Percentiles rank a stretch among this genome's conserved stretches.
These are phyloP conservation scores for Aspergillus panamensis DNA, from an alignment of 495 filamentous ascomycete genomes.

Conservation along the genomic window DNA sequence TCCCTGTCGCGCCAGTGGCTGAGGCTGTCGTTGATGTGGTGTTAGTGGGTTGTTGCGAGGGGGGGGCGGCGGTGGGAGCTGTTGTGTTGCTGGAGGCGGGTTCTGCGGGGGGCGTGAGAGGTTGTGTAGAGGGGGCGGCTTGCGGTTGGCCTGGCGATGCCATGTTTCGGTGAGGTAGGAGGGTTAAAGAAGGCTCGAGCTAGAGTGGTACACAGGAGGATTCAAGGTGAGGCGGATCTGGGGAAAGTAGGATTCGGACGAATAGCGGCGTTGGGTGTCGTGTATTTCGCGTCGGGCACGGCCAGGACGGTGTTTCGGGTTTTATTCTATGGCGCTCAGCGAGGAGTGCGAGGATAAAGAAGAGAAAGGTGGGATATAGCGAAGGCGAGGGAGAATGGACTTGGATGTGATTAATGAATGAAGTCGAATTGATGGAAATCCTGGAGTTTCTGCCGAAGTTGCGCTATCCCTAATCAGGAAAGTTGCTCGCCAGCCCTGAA, in stretches of 20 bases:
- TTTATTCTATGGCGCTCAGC: not conserved
- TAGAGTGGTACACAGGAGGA: conserved; percentile 7
- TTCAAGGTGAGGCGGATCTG: not conserved
- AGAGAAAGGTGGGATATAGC: not conserved
- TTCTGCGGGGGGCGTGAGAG: conserved; percentile 45
- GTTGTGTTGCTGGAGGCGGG: conserved; percentile 23
- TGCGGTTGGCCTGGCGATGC: conserved; percentile 41
- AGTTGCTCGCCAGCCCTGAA: not conserved
- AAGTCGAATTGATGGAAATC: not conserved
- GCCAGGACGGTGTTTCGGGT: not conserved
- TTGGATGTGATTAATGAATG: not conserved
- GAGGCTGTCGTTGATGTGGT: not conserved
- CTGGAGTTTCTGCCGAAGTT: conserved; percentile 9
- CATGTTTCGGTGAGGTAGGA: conserved; percentile 24
- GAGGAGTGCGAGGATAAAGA: not conserved
- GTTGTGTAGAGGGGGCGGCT: conserved; percentile 38
- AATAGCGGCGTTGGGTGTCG: not conserved
- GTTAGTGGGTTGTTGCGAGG: conserved; percentile 7
- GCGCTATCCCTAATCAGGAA: conserved; percentile 14
- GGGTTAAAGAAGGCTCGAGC: not conserved
- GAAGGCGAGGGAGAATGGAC: not conserved
- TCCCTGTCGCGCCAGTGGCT: conserved; percentile 18
- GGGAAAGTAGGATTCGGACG: not conserved
- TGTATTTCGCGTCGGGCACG: not conserved
- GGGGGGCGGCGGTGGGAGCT: conserved; percentile 16